These are phyloP conservation scores for Beauveria sp. DNA, from an alignment of 2,329 filamentous ascomycete species.

Conservation along the genomic window DNA sequence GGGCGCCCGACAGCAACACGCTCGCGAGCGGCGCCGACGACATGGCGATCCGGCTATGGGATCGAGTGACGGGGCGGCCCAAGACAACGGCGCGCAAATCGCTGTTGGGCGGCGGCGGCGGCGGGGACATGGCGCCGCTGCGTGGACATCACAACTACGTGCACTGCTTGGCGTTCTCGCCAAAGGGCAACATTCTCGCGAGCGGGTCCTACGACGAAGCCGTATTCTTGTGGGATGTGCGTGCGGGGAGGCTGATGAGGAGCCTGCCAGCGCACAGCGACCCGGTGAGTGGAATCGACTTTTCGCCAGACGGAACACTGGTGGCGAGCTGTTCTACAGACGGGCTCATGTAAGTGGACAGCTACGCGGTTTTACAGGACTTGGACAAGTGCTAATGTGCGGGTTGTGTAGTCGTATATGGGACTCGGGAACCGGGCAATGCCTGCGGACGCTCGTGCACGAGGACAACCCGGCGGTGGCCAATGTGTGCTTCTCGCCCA, in stretches of 20 bases:
- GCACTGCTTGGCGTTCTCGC: conserved; percentile 89
- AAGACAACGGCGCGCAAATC: conserved; percentile 37
- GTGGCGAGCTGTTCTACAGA: conserved; percentile 89
- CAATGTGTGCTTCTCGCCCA: conserved; percentile 85
- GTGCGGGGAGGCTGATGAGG: conserved; percentile 79
- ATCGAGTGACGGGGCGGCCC: conserved; percentile 55
- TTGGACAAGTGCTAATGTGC: conserved; percentile 1
- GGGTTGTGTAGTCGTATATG: conserved; percentile 61
- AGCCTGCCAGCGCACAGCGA: conserved; percentile 91
- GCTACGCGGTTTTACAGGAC: neutral
- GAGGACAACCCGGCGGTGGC: conserved; percentile 91
- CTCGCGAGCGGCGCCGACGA: conserved; percentile 91
- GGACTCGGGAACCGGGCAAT: conserved; percentile 94
- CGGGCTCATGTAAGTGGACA: conserved; percentile 63
- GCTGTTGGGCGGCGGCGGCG: conserved; percentile 36
- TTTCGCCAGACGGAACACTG: conserved; percentile 84
- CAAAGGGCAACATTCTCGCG: conserved; percentile 93
- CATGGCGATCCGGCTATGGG: conserved; percentile 92
- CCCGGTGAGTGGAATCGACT: conserved; percentile 88
- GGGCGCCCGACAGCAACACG: conserved; percentile 81
- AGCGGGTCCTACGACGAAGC: conserved; percentile 96
- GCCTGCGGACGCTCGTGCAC: conserved; percentile 87
- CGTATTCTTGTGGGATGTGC: conserved; percentile 92
- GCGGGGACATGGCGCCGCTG: conserved; percentile 48
- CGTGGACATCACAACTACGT: conserved; percentile 94